These are phyloP conservation scores for Achaetomiella virescens DNA, from an alignment of 495 filamentous ascomycete species.

Conservation along the genomic window DNA sequence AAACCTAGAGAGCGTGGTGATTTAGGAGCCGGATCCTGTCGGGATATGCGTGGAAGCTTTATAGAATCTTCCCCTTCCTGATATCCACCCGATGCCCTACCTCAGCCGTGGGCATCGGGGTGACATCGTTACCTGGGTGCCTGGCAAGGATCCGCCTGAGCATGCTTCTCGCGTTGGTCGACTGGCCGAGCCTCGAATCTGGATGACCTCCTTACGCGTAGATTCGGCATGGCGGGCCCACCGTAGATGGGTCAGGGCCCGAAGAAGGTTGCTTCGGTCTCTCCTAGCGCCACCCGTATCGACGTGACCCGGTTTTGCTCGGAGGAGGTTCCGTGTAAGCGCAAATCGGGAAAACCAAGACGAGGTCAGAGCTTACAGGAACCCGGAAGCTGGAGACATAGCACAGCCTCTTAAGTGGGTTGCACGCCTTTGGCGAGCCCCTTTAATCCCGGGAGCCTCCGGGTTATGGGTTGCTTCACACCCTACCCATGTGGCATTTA, in stretches of 20 bases:
- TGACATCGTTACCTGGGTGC: no score
- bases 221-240: neutral
- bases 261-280: neutral
- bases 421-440: neutral
- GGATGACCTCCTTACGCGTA: no score
- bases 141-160: neutral
- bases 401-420: neutral
- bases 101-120: no score
- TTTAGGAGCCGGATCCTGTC: neutral
- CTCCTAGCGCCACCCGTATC: neutral
- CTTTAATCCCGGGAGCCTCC: constrained; percentile 7
- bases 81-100: neutral
- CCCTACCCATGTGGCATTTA: constrained; percentile 15
- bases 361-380: neutral
- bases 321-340: constrained; percentile 19
- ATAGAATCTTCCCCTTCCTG: neutral
- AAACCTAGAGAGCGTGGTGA: neutral
- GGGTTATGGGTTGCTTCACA: neutral
- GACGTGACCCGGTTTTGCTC: constrained; percentile 18
- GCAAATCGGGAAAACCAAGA: constrained; percentile 18
- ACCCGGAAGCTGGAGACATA: constrained; percentile 9
- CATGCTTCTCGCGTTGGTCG: neutral
- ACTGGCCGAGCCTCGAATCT: neutral
- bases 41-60: neutral
- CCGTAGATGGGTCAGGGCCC: neutral